Conservation (phyloP, 768 basidiomycete genomes). For the Dioszegia hungarica region DNA sequence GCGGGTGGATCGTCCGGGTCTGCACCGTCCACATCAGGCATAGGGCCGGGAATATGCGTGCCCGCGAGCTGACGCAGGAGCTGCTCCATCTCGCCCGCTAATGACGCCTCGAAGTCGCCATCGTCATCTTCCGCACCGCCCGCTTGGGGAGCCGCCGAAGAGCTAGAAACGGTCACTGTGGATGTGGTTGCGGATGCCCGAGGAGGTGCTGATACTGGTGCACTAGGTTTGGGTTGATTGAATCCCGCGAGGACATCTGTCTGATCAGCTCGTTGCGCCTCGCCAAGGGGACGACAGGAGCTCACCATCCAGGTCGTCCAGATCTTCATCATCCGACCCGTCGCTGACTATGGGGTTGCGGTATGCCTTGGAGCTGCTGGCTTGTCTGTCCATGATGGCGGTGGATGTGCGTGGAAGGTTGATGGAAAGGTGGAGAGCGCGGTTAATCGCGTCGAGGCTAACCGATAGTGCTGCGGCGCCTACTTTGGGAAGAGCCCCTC, state of each 20-base stretch:
- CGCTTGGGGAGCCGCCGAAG: neutral
- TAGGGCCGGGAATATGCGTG: slow-evolving; percentile 38
- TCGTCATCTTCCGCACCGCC: slow-evolving; percentile 1
- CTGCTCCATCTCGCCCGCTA: slow-evolving; percentile 46
- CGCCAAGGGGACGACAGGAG: neutral
- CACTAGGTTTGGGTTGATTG: slow-evolving; percentile 8
- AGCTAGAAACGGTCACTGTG: neutral
- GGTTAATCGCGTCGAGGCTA: neutral
- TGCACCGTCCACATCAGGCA: slow-evolving; percentile 11
- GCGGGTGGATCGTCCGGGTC: neutral
- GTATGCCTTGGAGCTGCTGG: slow-evolving; percentile 13
- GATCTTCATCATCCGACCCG: slow-evolving; percentile 34
- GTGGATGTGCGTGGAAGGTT: neutral
- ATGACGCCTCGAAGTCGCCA: slow-evolving; percentile 32
- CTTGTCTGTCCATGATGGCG: neutral
- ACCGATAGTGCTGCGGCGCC: too few species aligned
- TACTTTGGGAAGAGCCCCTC: too few species aligned
- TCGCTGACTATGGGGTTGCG: slow-evolving; percentile 28
- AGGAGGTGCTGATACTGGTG: neutral
- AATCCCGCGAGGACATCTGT: slow-evolving; percentile 44
- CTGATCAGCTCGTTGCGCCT: neutral
- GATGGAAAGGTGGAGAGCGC: neutral
- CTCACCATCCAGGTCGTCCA: slow-evolving; percentile 45
- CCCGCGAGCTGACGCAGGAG: slow-evolving; percentile 40
- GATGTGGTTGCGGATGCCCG: neutral